Evolutionary conservation across 208 protist genomes (phyloP), one percentile per base, ranked within the genome.

Genomic region (Crithidia bombi): DNA sequence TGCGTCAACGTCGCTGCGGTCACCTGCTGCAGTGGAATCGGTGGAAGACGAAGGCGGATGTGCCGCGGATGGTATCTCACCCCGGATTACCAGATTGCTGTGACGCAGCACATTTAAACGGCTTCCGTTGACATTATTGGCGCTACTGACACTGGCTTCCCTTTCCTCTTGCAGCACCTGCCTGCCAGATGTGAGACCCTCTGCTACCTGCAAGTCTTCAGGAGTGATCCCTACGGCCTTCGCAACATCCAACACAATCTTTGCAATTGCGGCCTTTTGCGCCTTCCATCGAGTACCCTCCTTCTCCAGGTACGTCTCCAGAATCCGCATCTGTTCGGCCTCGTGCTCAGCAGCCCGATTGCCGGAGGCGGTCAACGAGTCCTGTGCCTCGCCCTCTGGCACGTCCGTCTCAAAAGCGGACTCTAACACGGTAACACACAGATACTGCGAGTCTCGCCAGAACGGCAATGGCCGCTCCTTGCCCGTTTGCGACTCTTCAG

Each of bases 391-490:
- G 2, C 65, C 78, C 17, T 80, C 59, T 9, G 79, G 69, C 23
- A 91, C 58, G 19, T 75, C 75, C 51, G 87, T 89, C 78, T 96
- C 91, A 69, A 94, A 96, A 21, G 76, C 51, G 12, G 83, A 79
- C 74, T 96, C 91, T 12, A 96, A 65, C 56, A 94, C 55, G 11
- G 88, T 96, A n/a, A 96, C 49, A 57, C 83, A 84, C 14, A 96
- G 79, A 12, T 46, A 57, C 33, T 67, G 69, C 17, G 87, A 72
- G 33, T 78, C 54, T 5, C 82, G 75, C 91, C 91, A 95, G 33
- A 91, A 90, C 5, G 75, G 59, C n/a, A 32, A 32, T 7, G 17
- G 2, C 32, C 9, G 52, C 52, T 41, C 19, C 32, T 2, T 39
- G 28, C 41, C 23, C 39, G 46, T 23, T 44, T 30, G 25, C 28